Evolutionary conservation across 2,329 filamentous ascomycete genomes (phyloP).

Genomic region (Elsinoe australis): DNA sequence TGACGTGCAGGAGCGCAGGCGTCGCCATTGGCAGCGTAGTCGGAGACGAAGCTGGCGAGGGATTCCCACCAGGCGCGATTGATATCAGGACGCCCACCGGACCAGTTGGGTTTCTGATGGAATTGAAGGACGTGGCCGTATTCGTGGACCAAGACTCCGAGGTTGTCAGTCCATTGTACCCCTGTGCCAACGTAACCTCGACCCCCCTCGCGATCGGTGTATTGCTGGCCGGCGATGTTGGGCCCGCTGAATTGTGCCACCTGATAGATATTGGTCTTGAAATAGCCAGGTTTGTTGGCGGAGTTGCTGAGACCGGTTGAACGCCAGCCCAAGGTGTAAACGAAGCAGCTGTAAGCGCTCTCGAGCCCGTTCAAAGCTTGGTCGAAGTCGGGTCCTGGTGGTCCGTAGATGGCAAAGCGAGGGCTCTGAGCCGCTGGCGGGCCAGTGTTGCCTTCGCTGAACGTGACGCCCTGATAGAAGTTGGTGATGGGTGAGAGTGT

Average conservation of each 20-base stretch:
- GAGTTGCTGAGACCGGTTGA: slow-evolving; percentile 23
- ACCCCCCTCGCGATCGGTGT: slow-evolving; percentile 36
- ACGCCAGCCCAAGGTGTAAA: slow-evolving; percentile 23
- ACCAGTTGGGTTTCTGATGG: slow-evolving; percentile 36
- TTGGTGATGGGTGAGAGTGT: neutral
- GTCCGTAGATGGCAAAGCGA: neutral
- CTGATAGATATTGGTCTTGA: slow-evolving; percentile 43
- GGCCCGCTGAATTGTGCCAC: slow-evolving; percentile 27
- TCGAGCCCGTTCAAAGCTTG: slow-evolving; percentile 36
- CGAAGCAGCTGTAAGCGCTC: slow-evolving; percentile 34
- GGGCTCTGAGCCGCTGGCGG: neutral
- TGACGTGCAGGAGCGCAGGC: slow-evolving; percentile 37
- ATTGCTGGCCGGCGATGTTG: slow-evolving; percentile 34
- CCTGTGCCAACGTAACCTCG: slow-evolving; percentile 41
- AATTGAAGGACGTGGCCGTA: slow-evolving; percentile 45
- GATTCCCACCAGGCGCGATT: slow-evolving; percentile 49
- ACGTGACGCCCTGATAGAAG: neutral
- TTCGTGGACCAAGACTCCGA: slow-evolving; percentile 43
- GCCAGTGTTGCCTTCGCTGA: neutral
- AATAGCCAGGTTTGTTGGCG: slow-evolving; percentile 35
- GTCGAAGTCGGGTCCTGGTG: neutral
- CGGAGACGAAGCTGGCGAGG: slow-evolving; percentile 45
- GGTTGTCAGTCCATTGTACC: slow-evolving; percentile 33
- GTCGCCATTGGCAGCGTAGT: slow-evolving; percentile 42
- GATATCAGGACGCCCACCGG: slow-evolving; percentile 37